Evolutionary conservation across 2,329 filamentous ascomycete species (phyloP).

Genomic region (Chaetomium strumarium): DNA sequence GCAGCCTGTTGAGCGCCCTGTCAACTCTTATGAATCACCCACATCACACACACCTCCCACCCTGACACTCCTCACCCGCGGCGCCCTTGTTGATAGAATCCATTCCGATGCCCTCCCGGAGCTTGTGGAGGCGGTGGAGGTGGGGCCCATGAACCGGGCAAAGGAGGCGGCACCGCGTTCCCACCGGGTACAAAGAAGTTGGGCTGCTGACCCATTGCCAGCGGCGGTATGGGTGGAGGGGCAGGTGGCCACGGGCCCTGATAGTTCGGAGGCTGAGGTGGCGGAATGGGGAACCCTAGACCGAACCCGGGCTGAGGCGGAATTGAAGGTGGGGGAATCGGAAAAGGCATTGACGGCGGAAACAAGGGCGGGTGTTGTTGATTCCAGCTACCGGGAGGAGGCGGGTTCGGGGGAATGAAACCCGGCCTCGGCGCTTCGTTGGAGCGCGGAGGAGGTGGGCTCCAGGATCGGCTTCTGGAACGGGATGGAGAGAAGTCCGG

Average conservation of each 20-base stretch:
- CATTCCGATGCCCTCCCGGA: constrained; percentile 13
- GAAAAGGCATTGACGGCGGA: constrained; percentile 22
- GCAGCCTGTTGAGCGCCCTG: too few species aligned
- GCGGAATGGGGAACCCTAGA: constrained; percentile 23
- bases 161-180: constrained; percentile 16
- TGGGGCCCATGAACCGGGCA: constrained; percentile 20
- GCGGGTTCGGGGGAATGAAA: constrained; percentile 22
- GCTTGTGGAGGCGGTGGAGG: constrained; percentile 14
- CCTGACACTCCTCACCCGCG: constrained; percentile 27
- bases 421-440: constrained; percentile 16
- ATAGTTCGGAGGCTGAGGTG: constrained; percentile 35
- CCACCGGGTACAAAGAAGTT: constrained; percentile 13
- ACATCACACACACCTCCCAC: constrained; percentile 27
- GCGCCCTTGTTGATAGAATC: constrained; percentile 17
- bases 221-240: constrained; percentile 27
- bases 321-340: constrained; percentile 6
- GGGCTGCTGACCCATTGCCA: background rate
- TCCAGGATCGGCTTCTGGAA: constrained; percentile 20
- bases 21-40: too few species aligned
- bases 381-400: constrained; percentile 16
- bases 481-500: constrained; percentile 8
- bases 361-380: constrained; percentile 4
- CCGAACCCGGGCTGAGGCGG: constrained; percentile 17
- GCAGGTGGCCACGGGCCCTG: constrained; percentile 38
- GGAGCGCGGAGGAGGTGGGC: constrained; percentile 13